Percentiles rank a stretch among this genome's conserved stretches.
Conservation (phyloP, 495 filamentous ascomycete species). For the Podospora appendiculata region DNA sequence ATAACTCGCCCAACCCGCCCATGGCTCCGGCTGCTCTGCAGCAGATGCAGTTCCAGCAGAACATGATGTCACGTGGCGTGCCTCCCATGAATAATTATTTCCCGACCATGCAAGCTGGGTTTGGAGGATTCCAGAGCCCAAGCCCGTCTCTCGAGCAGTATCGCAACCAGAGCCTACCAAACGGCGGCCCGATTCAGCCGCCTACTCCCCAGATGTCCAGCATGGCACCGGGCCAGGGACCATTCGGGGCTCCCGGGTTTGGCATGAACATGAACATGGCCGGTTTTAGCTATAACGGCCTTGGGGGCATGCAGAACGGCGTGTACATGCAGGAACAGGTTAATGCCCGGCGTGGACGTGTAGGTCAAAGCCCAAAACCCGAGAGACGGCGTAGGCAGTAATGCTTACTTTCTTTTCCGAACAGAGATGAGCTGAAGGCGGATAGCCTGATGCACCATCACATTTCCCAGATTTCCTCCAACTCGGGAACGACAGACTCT, state of each 20-base stretch:
- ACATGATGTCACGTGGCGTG: constrained; percentile 42
- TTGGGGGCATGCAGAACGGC: constrained; percentile 28
- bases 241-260: constrained; percentile 40
- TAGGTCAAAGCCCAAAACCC: constrained; percentile 34
- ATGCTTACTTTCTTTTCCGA: not conserved
- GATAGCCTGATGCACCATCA: not conserved
- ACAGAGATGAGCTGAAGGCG: not conserved
- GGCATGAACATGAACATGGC: constrained; percentile 39
- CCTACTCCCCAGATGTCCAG: constrained; percentile 20
- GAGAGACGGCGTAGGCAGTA: constrained; percentile 6
- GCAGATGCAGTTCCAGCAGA: constrained; percentile 54
- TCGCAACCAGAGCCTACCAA: constrained; percentile 32
- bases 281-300: constrained; percentile 33
- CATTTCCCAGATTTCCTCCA: not conserved
- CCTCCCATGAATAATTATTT: constrained; percentile 47
- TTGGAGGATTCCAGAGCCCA: constrained; percentile 35
- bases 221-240: constrained; percentile 20
- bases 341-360: constrained; percentile 44
- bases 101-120: constrained; percentile 39
- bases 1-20: constrained; percentile 36
- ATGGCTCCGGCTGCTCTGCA: constrained; percentile 43
- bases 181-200: constrained; percentile 40
- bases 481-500: not conserved
- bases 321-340: constrained; percentile 42
- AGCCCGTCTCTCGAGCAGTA: constrained; percentile 43